Percentiles rank a stretch among this genome's conserved stretches.
Conservation (phyloP, 139 green algal genomes). For the Closterium sp. region DNA sequence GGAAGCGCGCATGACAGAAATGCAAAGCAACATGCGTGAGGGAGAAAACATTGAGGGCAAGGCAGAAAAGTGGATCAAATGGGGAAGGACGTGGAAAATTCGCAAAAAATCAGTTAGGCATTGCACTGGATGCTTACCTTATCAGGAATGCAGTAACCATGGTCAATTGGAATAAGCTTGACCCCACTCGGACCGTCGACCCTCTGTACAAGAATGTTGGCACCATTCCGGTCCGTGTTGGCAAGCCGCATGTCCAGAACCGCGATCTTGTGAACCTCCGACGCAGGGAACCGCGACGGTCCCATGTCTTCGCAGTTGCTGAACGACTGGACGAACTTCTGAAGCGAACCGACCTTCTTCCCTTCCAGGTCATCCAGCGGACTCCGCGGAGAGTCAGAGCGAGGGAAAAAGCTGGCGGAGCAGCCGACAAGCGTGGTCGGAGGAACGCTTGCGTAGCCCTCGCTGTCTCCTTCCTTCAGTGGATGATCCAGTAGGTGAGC, state of each 20-base stretch:
- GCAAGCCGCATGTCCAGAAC: slow-evolving; percentile 90
- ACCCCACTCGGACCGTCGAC: background rate
- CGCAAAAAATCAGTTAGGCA: no score
- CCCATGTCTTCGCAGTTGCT: slow-evolving; percentile 90
- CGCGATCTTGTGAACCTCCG: slow-evolving; percentile 89
- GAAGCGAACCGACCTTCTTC: slow-evolving; percentile 83
- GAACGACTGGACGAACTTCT: slow-evolving; percentile 83
- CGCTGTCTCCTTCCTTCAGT: slow-evolving; percentile 8
- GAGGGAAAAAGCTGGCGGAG: slow-evolving; percentile 9
- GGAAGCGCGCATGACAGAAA: no score
- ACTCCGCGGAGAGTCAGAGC: slow-evolving; percentile 55
- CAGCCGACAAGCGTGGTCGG: slow-evolving; percentile 81
- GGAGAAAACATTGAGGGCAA: background rate
- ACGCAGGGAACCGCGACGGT: slow-evolving; percentile 66
- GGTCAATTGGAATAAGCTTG: slow-evolving; percentile 89
- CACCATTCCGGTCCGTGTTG: slow-evolving; percentile 69
- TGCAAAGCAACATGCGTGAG: no score
- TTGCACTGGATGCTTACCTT: slow-evolving; percentile 54
- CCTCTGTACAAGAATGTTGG: slow-evolving; percentile 20
- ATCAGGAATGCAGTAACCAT: slow-evolving; percentile 94
- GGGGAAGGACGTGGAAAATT: no score
- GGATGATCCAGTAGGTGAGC: slow-evolving; percentile 15
- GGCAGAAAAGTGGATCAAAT: no score
- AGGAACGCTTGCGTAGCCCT: slow-evolving; percentile 82
- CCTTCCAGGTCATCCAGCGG: slow-evolving; percentile 56